Conservation (phyloP, 2,329 filamentous ascomycete genomes). For the Paracamarosporium sp. region DNA sequence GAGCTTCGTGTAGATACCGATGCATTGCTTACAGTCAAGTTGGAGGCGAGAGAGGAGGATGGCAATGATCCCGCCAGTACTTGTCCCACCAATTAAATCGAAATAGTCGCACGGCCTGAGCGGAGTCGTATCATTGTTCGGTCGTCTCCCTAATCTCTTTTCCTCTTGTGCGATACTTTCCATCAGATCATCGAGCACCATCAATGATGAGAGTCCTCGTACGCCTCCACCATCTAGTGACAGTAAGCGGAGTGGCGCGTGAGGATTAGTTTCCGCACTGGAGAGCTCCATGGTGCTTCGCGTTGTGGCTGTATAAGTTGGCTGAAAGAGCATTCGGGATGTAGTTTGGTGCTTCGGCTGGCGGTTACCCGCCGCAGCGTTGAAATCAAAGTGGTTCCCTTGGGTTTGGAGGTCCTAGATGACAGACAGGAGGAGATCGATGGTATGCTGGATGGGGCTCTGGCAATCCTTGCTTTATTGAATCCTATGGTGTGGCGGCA, state of each 20-base stretch:
- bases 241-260: slow-evolving; percentile 41
- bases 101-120: slow-evolving; percentile 50
- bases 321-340: not conserved
- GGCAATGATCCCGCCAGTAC: slow-evolving; percentile 50
- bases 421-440: not conserved
- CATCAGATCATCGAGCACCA: slow-evolving; percentile 50
- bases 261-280: slow-evolving; percentile 34
- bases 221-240: slow-evolving; percentile 50
- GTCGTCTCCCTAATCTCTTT: slow-evolving; percentile 40
- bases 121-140: slow-evolving; percentile 30
- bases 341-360: not conserved
- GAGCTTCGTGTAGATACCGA: slow-evolving; percentile 45
- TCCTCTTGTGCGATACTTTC: slow-evolving; percentile 47
- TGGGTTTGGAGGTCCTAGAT: not conserved
- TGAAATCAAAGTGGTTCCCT: not conserved
- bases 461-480: not conserved
- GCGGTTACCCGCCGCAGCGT: not conserved
- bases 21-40: slow-evolving; percentile 46
- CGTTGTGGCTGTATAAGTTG: not conserved
- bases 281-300: slow-evolving; percentile 32
- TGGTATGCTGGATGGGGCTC: not conserved
- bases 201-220: slow-evolving; percentile 44
- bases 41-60: slow-evolving; percentile 47
- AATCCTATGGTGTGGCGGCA: not conserved
- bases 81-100: slow-evolving; percentile 49